Percentiles rank a stretch among this genome's conserved stretches.
phyloP scores from a whole-genome alignment of 345 rosid genomes.

The Eucalyptus erythrocorys region DNA sequence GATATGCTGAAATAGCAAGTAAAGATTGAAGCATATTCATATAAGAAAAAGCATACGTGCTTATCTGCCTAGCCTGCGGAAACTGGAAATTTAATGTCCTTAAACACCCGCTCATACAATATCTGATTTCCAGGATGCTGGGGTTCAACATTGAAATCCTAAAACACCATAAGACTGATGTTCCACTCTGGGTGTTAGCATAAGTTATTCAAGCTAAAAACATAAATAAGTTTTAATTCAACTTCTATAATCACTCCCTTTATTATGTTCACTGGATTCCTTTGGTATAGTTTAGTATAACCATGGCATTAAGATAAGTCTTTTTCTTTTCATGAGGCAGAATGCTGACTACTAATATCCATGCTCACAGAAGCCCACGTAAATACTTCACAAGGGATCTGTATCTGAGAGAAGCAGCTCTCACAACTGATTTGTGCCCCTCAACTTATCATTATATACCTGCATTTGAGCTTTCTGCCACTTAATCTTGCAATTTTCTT shows the following conservation, averaged over 20 bases:
- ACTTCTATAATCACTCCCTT: neutral
- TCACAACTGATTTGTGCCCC: neutral
- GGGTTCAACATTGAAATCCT: neutral
- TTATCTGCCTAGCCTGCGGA: neutral
- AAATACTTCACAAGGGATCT: neutral
- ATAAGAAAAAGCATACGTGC: neutral
- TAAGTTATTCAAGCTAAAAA: neutral
- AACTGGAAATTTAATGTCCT: neutral
- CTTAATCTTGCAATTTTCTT: neutral
- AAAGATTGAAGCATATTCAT: neutral
- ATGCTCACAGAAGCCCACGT: neutral
- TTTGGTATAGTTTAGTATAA: neutral
- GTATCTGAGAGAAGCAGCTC: neutral
- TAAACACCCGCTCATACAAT: neutral
- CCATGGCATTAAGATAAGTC: neutral
- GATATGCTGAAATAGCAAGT: neutral
- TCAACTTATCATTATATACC: neutral
- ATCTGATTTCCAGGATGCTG: neutral
- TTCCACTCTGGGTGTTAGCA: neutral
- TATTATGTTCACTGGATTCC: neutral
- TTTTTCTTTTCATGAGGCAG: neutral
- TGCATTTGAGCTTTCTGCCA: neutral
- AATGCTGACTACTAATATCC: neutral
- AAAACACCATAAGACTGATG: neutral
- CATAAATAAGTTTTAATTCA: neutral